A percentile compares a stretch with the other conserved stretches of the same genome.
phyloP scores from a whole-genome alignment of 2,329 filamentous ascomycete genomes.

The Fusarium musae region DNA sequence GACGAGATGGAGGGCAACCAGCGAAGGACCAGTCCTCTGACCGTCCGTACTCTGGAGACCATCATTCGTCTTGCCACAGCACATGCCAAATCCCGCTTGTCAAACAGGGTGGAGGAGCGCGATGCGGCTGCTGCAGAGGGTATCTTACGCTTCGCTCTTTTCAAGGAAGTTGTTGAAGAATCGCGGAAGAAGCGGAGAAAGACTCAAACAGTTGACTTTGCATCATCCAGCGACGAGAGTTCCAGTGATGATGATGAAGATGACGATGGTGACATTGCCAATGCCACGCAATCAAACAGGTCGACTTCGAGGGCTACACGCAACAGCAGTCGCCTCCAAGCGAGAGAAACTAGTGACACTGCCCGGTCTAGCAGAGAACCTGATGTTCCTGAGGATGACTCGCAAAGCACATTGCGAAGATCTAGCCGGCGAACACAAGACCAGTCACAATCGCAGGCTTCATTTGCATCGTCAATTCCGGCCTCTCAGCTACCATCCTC shows the following conservation, averaged over 20 bases:
- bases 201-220: slow-evolving; percentile 67
- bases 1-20: slow-evolving; percentile 96
- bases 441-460: slow-evolving; percentile 62
- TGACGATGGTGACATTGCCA: slow-evolving; percentile 62
- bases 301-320: slow-evolving; percentile 47
- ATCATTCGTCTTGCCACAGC: slow-evolving; percentile 97
- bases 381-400: slow-evolving; percentile 55
- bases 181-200: slow-evolving; percentile 86
- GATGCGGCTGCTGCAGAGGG: slow-evolving; percentile 89
- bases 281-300: slow-evolving; percentile 52
- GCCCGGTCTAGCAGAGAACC: slow-evolving; percentile 48
- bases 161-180: slow-evolving; percentile 91
- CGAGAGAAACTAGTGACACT: slow-evolving; percentile 41
- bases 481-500: slow-evolving; percentile 73
- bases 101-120: slow-evolving; percentile 86
- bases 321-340: slow-evolving; percentile 37
- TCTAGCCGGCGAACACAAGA: slow-evolving; percentile 54
- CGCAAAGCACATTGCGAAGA: slow-evolving; percentile 53
- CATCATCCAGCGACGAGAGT: slow-evolving; percentile 68
- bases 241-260: slow-evolving; percentile 67
- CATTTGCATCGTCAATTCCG: slow-evolving; percentile 82
- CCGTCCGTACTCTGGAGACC: slow-evolving; percentile 95
- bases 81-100: slow-evolving; percentile 92
- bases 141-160: slow-evolving; percentile 92
- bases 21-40: slow-evolving; percentile 92